Evolutionary conservation across 2,329 filamentous ascomycete species (phyloP), one percentile per base, ranked within the genome.

Genomic region (Stenocarpella maydis): DNA sequence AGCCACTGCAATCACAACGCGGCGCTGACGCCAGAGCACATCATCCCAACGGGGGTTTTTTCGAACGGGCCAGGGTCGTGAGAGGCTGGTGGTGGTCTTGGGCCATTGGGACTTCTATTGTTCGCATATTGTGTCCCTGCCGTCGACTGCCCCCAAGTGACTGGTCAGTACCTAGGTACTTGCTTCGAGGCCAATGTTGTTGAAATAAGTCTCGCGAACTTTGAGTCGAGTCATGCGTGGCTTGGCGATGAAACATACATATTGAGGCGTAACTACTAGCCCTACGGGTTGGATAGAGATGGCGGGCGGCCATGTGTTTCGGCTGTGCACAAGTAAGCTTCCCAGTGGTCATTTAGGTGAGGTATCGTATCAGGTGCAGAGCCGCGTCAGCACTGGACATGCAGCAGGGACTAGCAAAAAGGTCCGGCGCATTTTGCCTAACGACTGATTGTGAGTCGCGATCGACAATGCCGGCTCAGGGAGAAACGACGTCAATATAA

Each of bases 401-500:
- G 34, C 41, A 47, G 55, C 26, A 61, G 55, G 55, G 24, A 15
- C 55, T 61, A 24, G 26, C 41, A 47, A 47, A 61, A 24, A 10
- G 47, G 55, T 21, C 55, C 26, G 55, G 55, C 41, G 55, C 24
- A 28, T 34, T 21, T 61, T 61, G 7, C 19, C 41, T 34, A 34
- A n/a, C 17, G n/a, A 43, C 39, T 47, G 55, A 41, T 47, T 34
- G 41, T 47, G 55, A 61, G 55, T 61, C 55, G 55, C 24, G 41
- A 61, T 47, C 41, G 41, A 61, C 55, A 61, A 8, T 34, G 55
- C 55, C 12, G 41, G 41, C 41, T 61, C 55, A 47, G 41, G 55
- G 26, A 61, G 55, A 61, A 47, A 47, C 55, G 41, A 61, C 55
- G 55, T 61, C 55, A 61, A 61, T 61, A 47, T 61, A 61, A 34